Evolutionary conservation across 495 filamentous ascomycete species (phyloP).

Genomic region (Penicillium parvum): DNA sequence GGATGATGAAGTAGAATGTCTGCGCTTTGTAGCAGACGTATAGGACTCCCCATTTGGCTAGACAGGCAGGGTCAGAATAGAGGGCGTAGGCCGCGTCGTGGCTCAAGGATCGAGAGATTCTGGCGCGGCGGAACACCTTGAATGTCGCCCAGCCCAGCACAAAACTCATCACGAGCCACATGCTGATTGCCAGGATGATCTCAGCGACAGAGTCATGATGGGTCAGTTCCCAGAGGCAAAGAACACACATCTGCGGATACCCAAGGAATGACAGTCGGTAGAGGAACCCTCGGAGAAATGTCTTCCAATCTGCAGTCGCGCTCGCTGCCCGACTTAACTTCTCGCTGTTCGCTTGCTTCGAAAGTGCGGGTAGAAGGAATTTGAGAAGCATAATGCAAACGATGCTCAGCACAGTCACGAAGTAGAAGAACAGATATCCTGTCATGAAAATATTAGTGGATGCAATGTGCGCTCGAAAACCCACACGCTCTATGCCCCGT

Average conservation of each 20-base stretch:
- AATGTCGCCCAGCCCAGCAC: slow-evolving; percentile 77
- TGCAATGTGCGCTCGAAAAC: slow-evolving; percentile 78
- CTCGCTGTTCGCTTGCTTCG: slow-evolving; percentile 70
- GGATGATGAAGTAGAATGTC: slow-evolving; percentile 92
- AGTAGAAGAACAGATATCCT: slow-evolving; percentile 80
- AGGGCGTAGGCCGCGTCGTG: slow-evolving; percentile 95
- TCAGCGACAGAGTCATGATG: slow-evolving; percentile 79
- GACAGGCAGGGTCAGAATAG: slow-evolving; percentile 83
- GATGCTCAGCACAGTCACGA: slow-evolving; percentile 72
- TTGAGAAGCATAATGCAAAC: slow-evolving; percentile 72
- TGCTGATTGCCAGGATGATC: slow-evolving; percentile 81
- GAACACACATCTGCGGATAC: slow-evolving; percentile 83
- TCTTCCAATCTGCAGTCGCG: slow-evolving; percentile 83
- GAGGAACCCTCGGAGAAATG: slow-evolving; percentile 82
- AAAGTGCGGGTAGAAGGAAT: slow-evolving; percentile 62
- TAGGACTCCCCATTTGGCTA: slow-evolving; percentile 98
- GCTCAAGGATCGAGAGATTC: slow-evolving; percentile 80
- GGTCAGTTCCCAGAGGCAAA: slow-evolving; percentile 93
- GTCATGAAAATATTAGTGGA: slow-evolving; percentile 91
- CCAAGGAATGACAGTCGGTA: slow-evolving; percentile 87
- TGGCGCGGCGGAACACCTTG: slow-evolving; percentile 84
- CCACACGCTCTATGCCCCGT: slow-evolving; percentile 82
- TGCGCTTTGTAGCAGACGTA: slow-evolving; percentile 96
- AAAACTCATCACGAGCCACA: slow-evolving; percentile 74
- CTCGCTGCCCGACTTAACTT: slow-evolving; percentile 62